Percentiles rank a stretch among this genome's conserved stretches.
These are phyloP conservation scores for Hypoxylon cercidicola DNA, from an alignment of 495 filamentous ascomycete species.

Conservation along the genomic window DNA sequence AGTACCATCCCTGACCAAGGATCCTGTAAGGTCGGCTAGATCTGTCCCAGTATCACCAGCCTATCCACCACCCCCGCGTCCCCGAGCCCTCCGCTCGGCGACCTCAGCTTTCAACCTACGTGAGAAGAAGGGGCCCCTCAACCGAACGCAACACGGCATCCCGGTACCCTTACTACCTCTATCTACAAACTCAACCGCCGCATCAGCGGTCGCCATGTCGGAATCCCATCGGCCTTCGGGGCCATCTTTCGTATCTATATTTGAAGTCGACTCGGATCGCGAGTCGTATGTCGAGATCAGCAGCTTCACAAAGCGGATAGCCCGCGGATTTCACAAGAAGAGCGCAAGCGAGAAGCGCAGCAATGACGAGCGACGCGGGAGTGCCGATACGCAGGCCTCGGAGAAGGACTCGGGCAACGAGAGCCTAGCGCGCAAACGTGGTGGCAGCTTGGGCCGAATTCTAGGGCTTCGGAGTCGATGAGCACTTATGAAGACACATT, in stretches of 20 bases:
- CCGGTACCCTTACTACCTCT: conserved; percentile 24
- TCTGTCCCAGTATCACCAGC: conserved; percentile 37
- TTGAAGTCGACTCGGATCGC: conserved; percentile 45
- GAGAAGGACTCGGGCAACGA: conserved; percentile 20
- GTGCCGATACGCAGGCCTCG: conserved; percentile 10
- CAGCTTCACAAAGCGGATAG: conserved; percentile 42
- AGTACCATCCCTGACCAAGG: conserved; percentile 1
- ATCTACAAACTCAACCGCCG: not conserved
- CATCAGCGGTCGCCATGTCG: conserved; percentile 7
- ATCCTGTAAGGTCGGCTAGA: conserved; percentile 9
- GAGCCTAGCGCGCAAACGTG: conserved; percentile 37
- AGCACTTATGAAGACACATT: not conserved
- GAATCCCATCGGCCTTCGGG: conserved; percentile 7
- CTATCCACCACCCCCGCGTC: conserved; percentile 37
- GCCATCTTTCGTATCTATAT: conserved; percentile 42
- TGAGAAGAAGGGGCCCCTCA: conserved; percentile 10
- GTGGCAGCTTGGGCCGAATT: conserved; percentile 45
- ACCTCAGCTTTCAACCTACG: conserved; percentile 40
- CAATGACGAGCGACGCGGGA: conserved; percentile 14
- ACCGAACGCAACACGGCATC: conserved; percentile 18
- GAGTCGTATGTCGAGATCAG: conserved; percentile 36
- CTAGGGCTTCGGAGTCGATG: conserved; percentile 35
- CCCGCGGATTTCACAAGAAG: conserved; percentile 47
- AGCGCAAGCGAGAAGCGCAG: conserved; percentile 43
- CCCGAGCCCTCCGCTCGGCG: conserved; percentile 30